A percentile compares a stretch with the other conserved stretches of the same genome.
Evolutionary conservation across 352 stramenopile genomes (phyloP).

Genomic region (Blastocystis sp.): DNA sequence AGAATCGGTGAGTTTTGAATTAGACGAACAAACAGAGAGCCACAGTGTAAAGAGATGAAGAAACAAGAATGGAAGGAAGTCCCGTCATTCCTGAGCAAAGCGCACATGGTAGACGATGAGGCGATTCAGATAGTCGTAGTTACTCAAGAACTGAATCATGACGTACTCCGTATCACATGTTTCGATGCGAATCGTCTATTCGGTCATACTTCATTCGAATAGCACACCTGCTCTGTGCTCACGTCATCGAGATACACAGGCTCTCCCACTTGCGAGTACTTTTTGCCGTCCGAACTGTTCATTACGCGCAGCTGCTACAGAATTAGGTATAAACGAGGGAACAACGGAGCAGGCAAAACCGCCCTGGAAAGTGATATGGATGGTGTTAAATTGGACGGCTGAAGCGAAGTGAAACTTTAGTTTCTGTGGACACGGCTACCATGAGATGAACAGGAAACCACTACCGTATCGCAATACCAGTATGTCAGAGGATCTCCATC

Average conservation of each 20-base stretch:
- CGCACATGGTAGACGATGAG: constrained; percentile 59
- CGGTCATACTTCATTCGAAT: background rate
- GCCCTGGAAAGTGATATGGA: constrained; percentile 62
- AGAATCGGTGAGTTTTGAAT: background rate
- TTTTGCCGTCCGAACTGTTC: background rate
- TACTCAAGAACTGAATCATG: constrained; percentile 20
- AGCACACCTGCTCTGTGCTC: constrained; percentile 19
- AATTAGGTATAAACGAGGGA: background rate
- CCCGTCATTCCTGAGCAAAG: background rate
- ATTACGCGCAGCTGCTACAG: background rate
- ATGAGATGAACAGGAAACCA: background rate
- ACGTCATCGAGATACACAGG: constrained; percentile 47
- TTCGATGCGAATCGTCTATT: constrained; percentile 7
- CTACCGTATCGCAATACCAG: constrained; percentile 53
- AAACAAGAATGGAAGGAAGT: background rate
- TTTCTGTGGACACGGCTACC: constrained; percentile 22
- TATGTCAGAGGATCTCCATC: constrained; percentile 28
- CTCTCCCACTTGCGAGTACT: background rate
- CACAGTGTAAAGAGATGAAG: background rate
- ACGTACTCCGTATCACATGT: background rate
- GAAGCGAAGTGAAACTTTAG: constrained; percentile 16
- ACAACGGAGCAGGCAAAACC: constrained; percentile 35
- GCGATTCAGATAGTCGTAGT: constrained; percentile 30
- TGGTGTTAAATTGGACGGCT: background rate
- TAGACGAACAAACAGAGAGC: background rate